Evolutionary conservation across 2,329 filamentous ascomycete species (phyloP), one percentile per base, ranked within the genome.

Genomic region (Xylariaceae sp.): DNA sequence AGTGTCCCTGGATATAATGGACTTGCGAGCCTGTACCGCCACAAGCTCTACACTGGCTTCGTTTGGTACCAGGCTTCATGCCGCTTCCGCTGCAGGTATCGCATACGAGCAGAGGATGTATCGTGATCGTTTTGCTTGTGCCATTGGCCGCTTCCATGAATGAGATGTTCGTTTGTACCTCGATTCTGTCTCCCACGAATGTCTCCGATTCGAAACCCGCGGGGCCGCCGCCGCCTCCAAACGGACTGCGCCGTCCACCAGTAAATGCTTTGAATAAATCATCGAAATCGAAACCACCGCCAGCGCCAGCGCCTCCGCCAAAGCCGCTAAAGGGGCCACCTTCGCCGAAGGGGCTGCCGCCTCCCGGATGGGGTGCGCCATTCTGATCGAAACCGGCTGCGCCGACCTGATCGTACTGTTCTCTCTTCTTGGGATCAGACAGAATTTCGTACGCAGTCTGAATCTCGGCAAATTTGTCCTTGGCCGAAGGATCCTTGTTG

Each of bases 71-170:
- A 56, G 84, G 72, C 76, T 96, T 97, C 71, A 97, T 66, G 0
- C 94, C 94, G 62, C 80, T 89, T 48, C 94, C 94, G 9, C 79
- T 76, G 68, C 94, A 99, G 9, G 89, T 91, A 61, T 84, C 83
- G 68, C 94, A 99, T 57, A 87, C 77, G 26, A 87, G 84, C 64
- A 95, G 74, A 1, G 94, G 92, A 6, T 87, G 89, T 63, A 96
- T 88, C 62, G 80, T 83, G 55, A 99, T 89, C n/a, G 91, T 87
- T 73, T 96, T 95, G 67, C 78, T 85, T 6, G 87, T 86, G 37
- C 94, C 94, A 72, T 95, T 96, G 7, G 94, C 94, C 5, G 94
- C 90, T 68, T 99, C 94, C 84, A 94, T 88, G 72, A 99, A 99
- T 0, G 88, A 91, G 64, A 99, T 92, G 69, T 83, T 94, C 48